These are phyloP conservation scores for Leccinellum albellum DNA, from an alignment of 768 basidiomycete species.

Conservation along the genomic window DNA sequence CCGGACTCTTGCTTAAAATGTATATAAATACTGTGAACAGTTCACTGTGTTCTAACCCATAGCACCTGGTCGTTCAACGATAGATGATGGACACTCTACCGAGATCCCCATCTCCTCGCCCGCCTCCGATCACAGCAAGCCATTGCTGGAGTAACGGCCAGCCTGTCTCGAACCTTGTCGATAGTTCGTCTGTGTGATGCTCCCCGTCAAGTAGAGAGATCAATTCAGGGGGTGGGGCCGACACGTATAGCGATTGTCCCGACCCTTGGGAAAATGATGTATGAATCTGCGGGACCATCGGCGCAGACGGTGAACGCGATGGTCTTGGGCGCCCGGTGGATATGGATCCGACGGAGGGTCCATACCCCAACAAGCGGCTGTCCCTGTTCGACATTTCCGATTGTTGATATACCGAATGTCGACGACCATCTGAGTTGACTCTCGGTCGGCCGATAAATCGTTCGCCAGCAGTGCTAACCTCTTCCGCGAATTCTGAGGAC, in stretches of 20 bases:
- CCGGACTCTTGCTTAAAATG: conserved; percentile 57
- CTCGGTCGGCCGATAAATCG: conserved; percentile 21
- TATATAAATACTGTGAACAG: conserved; percentile 1
- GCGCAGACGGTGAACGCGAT: conserved; percentile 56
- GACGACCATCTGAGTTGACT: conserved; percentile 30
- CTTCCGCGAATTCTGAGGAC: conserved; percentile 18
- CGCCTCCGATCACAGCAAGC: conserved; percentile 58
- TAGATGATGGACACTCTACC: conserved; percentile 79
- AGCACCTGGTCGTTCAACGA: conserved; percentile 41
- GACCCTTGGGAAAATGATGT: conserved; percentile 23
- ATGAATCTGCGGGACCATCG: conserved; percentile 36
- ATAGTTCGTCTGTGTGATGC: conserved; percentile 90
- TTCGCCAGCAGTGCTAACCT: conserved; percentile 12
- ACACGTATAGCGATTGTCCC: conserved; percentile 17
- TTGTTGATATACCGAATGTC: conserved; percentile 19
- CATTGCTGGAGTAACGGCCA: conserved; percentile 80
- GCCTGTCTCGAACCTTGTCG: conserved; percentile 74
- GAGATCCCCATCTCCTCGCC: conserved; percentile 60
- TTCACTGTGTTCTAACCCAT: background rate
- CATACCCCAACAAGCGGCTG: conserved; percentile 22
- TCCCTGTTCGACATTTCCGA: conserved; percentile 22
- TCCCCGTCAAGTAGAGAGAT: conserved; percentile 73
- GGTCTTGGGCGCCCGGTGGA: conserved; percentile 44
- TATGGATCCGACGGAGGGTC: conserved; percentile 21
- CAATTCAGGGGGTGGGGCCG: conserved; percentile 49